Evolutionary conservation across 179 eudicot species (phyloP).

Genomic region (Pouteria campechiana): DNA sequence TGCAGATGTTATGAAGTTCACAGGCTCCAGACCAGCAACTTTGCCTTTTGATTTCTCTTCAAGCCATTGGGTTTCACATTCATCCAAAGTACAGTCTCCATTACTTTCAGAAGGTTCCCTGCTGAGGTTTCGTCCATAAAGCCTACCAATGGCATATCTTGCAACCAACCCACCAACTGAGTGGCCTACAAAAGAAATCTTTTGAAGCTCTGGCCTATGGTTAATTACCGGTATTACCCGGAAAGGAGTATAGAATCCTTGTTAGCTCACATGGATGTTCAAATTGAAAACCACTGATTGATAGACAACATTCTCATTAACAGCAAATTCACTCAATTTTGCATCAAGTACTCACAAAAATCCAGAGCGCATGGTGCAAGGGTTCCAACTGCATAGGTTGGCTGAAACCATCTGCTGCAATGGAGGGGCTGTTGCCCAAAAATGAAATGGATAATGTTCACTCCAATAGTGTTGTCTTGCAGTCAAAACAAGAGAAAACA

Average conservation of each 20-base stretch:
- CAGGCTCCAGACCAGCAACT: constrained; percentile 76
- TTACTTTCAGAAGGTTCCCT: constrained; percentile 4
- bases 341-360: too few species aligned
- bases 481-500: too few species aligned
- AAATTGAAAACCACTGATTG: not conserved
- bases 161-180: constrained; percentile 36
- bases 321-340: too few species aligned
- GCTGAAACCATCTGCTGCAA: too few species aligned
- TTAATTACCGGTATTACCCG: constrained; percentile 53
- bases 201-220: constrained; percentile 21
- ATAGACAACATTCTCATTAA: not conserved
- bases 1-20: constrained; percentile 85
- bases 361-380: too few species aligned
- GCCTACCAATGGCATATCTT: constrained; percentile 37
- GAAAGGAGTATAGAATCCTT: too few species aligned
- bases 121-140: constrained; percentile 14
- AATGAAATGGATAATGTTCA: too few species aligned
- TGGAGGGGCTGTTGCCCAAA: too few species aligned
- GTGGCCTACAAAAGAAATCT: constrained; percentile 36
- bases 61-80: constrained; percentile 7
- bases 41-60: constrained; percentile 24
- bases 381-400: too few species aligned
- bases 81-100: too few species aligned
- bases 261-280: not conserved
- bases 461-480: too few species aligned